Conservation (phyloP, 495 filamentous ascomycete species). For the Hypoxylon fragiforme region DNA sequence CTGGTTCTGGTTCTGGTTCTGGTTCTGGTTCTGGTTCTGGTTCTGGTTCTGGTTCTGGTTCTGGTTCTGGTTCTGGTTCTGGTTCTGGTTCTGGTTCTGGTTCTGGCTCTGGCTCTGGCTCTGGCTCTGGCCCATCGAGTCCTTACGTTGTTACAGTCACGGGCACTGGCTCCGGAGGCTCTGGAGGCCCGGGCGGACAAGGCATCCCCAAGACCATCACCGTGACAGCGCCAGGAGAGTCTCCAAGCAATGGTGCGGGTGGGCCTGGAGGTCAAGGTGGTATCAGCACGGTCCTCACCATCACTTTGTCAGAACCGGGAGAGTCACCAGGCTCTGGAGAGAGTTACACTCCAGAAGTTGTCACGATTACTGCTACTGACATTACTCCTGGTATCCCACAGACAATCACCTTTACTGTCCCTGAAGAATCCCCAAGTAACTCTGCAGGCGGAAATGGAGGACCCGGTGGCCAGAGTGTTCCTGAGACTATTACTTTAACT, state of each 20-base stretch:
- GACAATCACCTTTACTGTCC: constrained; percentile 22
- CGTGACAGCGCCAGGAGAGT: constrained; percentile 31
- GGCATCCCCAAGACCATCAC: constrained; percentile 30
- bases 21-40: constrained; percentile 6
- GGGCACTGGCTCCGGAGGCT: constrained; percentile 7
- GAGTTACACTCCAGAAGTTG: constrained; percentile 8
- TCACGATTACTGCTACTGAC: constrained; percentile 22
- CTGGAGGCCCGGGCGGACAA: constrained; percentile 18
- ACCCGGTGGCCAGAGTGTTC: constrained; percentile 16
- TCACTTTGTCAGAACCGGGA: constrained; percentile 20
- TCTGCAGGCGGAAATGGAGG: constrained; percentile 16
- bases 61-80: constrained; percentile 5
- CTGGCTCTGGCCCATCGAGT: no score
- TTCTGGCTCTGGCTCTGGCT: no score
- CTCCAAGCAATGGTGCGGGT: constrained; percentile 21
- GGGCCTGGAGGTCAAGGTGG: constrained; percentile 24
- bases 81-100: constrained; percentile 3
- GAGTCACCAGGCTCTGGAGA: constrained; percentile 9
- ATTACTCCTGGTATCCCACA: constrained; percentile 17
- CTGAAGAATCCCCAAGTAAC: constrained; percentile 12
- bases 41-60: constrained; percentile 4
- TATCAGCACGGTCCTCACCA: constrained; percentile 8
- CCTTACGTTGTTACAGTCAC: constrained; percentile 4
- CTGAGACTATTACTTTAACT: constrained; percentile 22
- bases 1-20: constrained; percentile 3